These are phyloP conservation scores for Trichocladium uniseriatum DNA, from an alignment of 495 filamentous ascomycete genomes.

Conservation along the genomic window DNA sequence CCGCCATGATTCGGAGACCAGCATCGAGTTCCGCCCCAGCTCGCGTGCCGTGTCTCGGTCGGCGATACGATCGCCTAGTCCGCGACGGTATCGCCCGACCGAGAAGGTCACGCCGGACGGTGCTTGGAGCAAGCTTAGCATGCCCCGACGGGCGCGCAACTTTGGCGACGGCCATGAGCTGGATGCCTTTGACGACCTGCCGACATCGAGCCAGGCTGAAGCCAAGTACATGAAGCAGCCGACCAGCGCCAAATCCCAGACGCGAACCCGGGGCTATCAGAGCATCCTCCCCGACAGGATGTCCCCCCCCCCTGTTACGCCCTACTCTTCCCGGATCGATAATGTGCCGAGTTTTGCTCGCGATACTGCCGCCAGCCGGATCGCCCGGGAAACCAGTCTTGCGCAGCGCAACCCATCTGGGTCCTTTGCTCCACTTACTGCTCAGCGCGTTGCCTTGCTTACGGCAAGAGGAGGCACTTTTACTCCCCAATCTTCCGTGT, in stretches of 20 bases:
- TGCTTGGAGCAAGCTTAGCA: constrained; percentile 50
- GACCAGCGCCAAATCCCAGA: constrained; percentile 53
- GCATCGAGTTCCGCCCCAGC: constrained; percentile 44
- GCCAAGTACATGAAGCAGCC: constrained; percentile 76
- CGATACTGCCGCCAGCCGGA: constrained; percentile 85
- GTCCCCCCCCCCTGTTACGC: constrained; percentile 48
- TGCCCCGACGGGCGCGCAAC: constrained; percentile 61
- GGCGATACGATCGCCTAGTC: constrained; percentile 48
- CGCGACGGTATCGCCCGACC: constrained; percentile 31
- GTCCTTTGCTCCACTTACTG: constrained; percentile 54
- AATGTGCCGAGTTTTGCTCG: constrained; percentile 74
- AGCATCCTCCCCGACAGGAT: constrained; percentile 42
- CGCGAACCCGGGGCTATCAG: constrained; percentile 53
- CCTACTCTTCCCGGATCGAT: constrained; percentile 48
- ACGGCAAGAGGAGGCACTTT: constrained; percentile 42
- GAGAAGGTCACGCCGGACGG: constrained; percentile 35
- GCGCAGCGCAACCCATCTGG: constrained; percentile 47
- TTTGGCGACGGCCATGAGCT: constrained; percentile 91
- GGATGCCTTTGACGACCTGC: constrained; percentile 88
- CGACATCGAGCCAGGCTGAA: constrained; percentile 75
- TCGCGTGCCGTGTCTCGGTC: constrained; percentile 48
- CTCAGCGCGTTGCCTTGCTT: constrained; percentile 73
- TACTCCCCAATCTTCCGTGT: constrained; percentile 19
- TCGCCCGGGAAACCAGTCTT: constrained; percentile 77
- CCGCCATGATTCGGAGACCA: constrained; percentile 62